Base-by-base conservation (phyloP, 768 basidiomycete species). In the Crassisporium funariophilum region DNA sequence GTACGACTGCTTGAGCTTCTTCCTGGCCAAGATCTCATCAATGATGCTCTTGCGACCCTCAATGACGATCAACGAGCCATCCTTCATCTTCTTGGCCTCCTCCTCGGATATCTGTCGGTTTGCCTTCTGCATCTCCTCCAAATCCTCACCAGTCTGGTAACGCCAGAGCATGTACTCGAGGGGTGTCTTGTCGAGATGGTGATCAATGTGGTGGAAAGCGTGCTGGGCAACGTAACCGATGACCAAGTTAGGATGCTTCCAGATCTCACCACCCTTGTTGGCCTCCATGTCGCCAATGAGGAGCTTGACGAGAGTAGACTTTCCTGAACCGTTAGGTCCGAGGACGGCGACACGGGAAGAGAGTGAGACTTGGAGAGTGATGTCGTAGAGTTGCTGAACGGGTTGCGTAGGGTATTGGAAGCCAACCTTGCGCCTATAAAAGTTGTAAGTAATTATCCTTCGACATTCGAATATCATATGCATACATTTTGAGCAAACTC, bases 141-240 rank as follows among this genome's bases (percentile, higher is more conserved):
- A 72, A 78, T 98, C 95, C 71, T 98, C 95, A 69, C 95, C 95
- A 49, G 95, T 98, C 82, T 98, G 95, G 84, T 97, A 98, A 74
- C 95, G 94, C 95, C 95, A 98, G 56, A 98, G 76, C 91, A 98
- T 93, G 81, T 98, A 98, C 76, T 98, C 95, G 60, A 98, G 86
- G 40, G 95, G 91, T 11, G 95, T 98, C 82, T 94, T 95, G 81
- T 98, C 95, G 65, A 98, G 90, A 66, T 98, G 95, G 70, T 92
- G 75, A 69, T 98, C 95, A 64, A 98, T 98, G 71, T 98, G 95
- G 79, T 98, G 95, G 94, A 98, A 98, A 52, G 95, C 95, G 72
- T 98, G 95, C 73, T 98, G 95, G 33, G 95, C 95, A 57, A 98
- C 95, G 75, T 98, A 98, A 64, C 95, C 95, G 54, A 98, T 95